Evolutionary conservation across 371 early-diverging fungal species (phyloP).

Genomic region (Mucor plumbeus): DNA sequence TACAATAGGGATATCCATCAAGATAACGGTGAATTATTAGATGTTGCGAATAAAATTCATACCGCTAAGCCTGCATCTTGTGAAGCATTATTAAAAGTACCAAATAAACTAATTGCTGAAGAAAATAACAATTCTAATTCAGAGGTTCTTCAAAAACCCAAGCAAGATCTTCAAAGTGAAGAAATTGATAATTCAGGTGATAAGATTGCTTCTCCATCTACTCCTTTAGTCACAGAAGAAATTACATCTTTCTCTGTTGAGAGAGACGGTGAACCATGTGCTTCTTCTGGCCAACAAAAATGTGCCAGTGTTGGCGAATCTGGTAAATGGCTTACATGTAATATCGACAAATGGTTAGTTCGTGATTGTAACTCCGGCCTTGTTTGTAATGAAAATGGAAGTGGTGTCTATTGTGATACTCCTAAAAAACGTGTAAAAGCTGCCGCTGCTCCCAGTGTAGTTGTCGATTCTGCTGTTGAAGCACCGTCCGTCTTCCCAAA

Average conservation of each 20-base stretch:
- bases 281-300: slow-evolving; percentile 25
- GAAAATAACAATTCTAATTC: not conserved
- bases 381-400: slow-evolving; percentile 32
- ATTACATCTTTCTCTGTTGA: not conserved
- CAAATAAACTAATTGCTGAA: not conserved
- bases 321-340: slow-evolving; percentile 39
- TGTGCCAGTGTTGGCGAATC: slow-evolving; percentile 34
- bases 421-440: not conserved
- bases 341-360: slow-evolving; percentile 32
- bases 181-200: not conserved
- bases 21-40: slow-evolving; percentile 61
- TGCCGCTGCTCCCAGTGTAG: not conserved
- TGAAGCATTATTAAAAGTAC: not conserved
- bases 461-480: not conserved
- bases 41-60: slow-evolving; percentile 47
- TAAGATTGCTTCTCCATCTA: not conserved
- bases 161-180: not conserved
- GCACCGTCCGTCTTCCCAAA: not conserved
- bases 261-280: slow-evolving; percentile 18
- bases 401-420: slow-evolving; percentile 4
- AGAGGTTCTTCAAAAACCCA: not conserved
- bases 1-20: slow-evolving; percentile 51
- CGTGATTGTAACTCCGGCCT: slow-evolving; percentile 34
- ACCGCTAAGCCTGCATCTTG: slow-evolving; percentile 2
- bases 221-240: no score